phyloP scores from a whole-genome alignment of 768 basidiomycete genomes.

The Fistulinella prunicolor region DNA sequence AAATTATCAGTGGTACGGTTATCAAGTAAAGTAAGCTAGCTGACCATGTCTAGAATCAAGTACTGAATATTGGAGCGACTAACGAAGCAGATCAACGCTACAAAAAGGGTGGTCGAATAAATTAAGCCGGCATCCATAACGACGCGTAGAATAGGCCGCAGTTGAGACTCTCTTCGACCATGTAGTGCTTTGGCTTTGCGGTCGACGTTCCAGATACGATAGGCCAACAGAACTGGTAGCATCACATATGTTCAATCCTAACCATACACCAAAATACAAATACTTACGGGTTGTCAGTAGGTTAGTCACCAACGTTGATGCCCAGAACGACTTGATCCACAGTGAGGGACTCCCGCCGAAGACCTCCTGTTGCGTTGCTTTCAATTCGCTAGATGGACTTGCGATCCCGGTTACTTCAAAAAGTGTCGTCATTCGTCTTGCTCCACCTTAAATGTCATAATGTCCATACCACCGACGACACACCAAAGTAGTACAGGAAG shows the following conservation, averaged over 20 bases:
- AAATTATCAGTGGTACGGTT: neutral
- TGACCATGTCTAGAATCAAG: slow-evolving; percentile 34
- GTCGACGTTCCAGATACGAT: slow-evolving; percentile 27
- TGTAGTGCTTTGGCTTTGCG: slow-evolving; percentile 17
- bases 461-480: neutral
- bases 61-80: slow-evolving; percentile 28
- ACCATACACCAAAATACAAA: neutral
- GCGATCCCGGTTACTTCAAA: slow-evolving; percentile 13
- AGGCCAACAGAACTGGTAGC: slow-evolving; percentile 22
- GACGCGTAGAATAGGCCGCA: slow-evolving; percentile 17
- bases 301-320: slow-evolving; percentile 30
- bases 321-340: slow-evolving; percentile 36
- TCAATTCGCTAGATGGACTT: slow-evolving; percentile 13
- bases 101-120: slow-evolving; percentile 34
- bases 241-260: neutral
- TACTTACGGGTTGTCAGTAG: slow-evolving; percentile 27
- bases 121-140: slow-evolving; percentile 35
- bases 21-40: neutral
- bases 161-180: neutral
- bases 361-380: slow-evolving; percentile 9
- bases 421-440: neutral
- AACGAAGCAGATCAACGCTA: slow-evolving; percentile 29
- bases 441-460: neutral
- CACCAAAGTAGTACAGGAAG: slow-evolving; percentile 32
- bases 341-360: slow-evolving; percentile 18